A percentile compares a stretch with the other conserved stretches of the same genome.
These are phyloP conservation scores for Breynia disticha DNA, from an alignment of 441 rosid genomes.

Conservation along the genomic window DNA sequence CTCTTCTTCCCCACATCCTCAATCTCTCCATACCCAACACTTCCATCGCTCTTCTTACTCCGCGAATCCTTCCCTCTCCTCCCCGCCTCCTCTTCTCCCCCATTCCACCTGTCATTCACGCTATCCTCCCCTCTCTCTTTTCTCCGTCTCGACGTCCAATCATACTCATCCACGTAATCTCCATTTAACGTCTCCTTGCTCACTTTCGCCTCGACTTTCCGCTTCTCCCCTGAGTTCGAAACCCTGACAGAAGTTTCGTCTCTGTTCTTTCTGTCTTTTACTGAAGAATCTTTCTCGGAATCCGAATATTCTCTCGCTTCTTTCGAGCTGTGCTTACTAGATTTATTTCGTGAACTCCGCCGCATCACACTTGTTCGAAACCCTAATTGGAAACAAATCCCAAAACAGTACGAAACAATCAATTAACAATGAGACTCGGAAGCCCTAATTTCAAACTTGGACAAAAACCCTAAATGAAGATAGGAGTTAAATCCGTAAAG, in stretches of 20 bases:
- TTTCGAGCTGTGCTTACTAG: slow-evolving; percentile 73
- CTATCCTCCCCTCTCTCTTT: slow-evolving; percentile 52
- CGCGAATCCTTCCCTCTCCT: slow-evolving; percentile 47
- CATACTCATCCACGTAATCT: slow-evolving; percentile 42
- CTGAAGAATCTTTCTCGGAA: slow-evolving; percentile 64
- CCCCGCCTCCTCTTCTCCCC: slow-evolving; percentile 38
- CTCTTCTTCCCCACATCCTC: slow-evolving; percentile 35
- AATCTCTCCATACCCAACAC: slow-evolving; percentile 25
- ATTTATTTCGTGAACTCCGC: slow-evolving; percentile 85
- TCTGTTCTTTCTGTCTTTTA: slow-evolving; percentile 55
- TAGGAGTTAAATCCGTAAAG: not conserved
- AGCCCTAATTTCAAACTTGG: slow-evolving; percentile 4
- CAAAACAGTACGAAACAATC: slow-evolving; percentile 2
- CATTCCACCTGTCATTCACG: slow-evolving; percentile 69
- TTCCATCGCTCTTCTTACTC: slow-evolving; percentile 44
- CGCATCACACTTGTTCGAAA: slow-evolving; percentile 44
- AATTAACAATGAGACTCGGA: slow-evolving; percentile 1
- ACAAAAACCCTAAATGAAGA: slow-evolving; percentile 16
- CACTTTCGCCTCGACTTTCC: slow-evolving; percentile 31
- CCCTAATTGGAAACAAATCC: slow-evolving; percentile 20
- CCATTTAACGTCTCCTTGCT: slow-evolving; percentile 42
- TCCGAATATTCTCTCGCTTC: slow-evolving; percentile 82
- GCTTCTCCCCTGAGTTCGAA: slow-evolving; percentile 53
- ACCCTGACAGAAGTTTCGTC: slow-evolving; percentile 48
- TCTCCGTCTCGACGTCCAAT: slow-evolving; percentile 44